phyloP scores from a whole-genome alignment of 2,329 filamentous ascomycete genomes.

The Stagonosporopsis tanaceti region DNA sequence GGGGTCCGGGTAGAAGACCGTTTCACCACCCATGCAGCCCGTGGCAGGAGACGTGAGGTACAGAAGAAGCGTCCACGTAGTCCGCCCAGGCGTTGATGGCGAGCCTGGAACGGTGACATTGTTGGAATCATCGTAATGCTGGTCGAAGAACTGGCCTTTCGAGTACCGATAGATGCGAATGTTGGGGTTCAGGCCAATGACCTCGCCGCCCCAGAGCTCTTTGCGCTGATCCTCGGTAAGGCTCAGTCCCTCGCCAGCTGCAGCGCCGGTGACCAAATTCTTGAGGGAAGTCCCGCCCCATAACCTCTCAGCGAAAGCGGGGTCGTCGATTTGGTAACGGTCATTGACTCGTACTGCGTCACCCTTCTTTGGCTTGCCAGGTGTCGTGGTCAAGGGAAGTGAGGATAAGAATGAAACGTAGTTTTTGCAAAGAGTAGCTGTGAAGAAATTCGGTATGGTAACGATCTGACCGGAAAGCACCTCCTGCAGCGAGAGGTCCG shows the following conservation, averaged over 20 bases:
- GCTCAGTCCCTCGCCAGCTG: slow-evolving; percentile 45
- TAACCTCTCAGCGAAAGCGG: slow-evolving; percentile 73
- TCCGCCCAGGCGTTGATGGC: slow-evolving; percentile 64
- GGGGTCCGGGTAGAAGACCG: slow-evolving; percentile 80
- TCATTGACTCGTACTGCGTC: slow-evolving; percentile 89
- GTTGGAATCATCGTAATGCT: slow-evolving; percentile 93
- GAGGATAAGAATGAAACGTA: slow-evolving; percentile 77
- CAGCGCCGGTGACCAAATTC: slow-evolving; percentile 58
- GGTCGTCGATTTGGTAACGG: slow-evolving; percentile 82
- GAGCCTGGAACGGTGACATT: slow-evolving; percentile 63
- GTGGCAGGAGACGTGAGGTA: slow-evolving; percentile 81
- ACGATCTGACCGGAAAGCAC: slow-evolving; percentile 73
- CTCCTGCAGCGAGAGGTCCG: slow-evolving; percentile 68
- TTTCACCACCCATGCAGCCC: slow-evolving; percentile 85
- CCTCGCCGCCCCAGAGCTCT: slow-evolving; percentile 76
- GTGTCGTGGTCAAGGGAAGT: slow-evolving; percentile 78
- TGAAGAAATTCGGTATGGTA: slow-evolving; percentile 77
- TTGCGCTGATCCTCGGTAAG: slow-evolving; percentile 42
- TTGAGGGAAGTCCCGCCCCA: slow-evolving; percentile 81
- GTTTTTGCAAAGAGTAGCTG: slow-evolving; percentile 74
- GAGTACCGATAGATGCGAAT: slow-evolving; percentile 89
- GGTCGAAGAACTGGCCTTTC: slow-evolving; percentile 88
- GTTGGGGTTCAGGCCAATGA: slow-evolving; percentile 85
- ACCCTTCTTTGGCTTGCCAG: slow-evolving; percentile 77
- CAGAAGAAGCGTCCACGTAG: slow-evolving; percentile 90